phyloP scores from a whole-genome alignment of 1,284 basidiomycete species.

The Ceratobasidium sp. region DNA sequence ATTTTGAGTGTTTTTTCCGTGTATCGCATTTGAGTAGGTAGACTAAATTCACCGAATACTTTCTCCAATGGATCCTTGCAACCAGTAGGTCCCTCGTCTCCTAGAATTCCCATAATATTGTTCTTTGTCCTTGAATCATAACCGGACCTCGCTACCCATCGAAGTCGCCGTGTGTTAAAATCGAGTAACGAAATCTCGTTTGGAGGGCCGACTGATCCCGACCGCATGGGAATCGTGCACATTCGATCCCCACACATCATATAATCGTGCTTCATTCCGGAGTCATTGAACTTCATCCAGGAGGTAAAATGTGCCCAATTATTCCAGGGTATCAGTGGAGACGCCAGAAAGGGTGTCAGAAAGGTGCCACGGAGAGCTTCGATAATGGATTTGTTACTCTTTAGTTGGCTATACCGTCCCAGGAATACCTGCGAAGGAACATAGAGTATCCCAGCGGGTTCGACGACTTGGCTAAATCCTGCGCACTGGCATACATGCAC shows the following conservation, averaged over 20 bases:
- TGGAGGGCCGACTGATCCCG: not conserved
- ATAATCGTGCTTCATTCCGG: not conserved
- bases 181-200: not conserved
- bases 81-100: not conserved
- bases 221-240: not conserved
- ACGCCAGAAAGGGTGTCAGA: too few species aligned
- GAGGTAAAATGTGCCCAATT: not conserved
- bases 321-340: not conserved
- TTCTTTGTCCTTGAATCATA: too few species aligned
- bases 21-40: too few species aligned
- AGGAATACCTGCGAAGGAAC: not conserved
- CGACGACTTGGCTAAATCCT: not conserved
- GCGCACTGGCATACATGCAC: not conserved
- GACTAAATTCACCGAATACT: not conserved
- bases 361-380: too few species aligned
- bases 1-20: too few species aligned
- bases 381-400: too few species aligned
- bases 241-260: not conserved
- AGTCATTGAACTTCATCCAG: not conserved
- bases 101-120: too few species aligned
- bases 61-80: not conserved
- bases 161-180: not conserved
- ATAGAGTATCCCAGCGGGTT: not conserved
- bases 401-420: not conserved
- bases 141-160: not conserved